phyloP scores from a whole-genome alignment of 2,329 filamentous ascomycete species.

The Colletotrichum plurivorum region DNA sequence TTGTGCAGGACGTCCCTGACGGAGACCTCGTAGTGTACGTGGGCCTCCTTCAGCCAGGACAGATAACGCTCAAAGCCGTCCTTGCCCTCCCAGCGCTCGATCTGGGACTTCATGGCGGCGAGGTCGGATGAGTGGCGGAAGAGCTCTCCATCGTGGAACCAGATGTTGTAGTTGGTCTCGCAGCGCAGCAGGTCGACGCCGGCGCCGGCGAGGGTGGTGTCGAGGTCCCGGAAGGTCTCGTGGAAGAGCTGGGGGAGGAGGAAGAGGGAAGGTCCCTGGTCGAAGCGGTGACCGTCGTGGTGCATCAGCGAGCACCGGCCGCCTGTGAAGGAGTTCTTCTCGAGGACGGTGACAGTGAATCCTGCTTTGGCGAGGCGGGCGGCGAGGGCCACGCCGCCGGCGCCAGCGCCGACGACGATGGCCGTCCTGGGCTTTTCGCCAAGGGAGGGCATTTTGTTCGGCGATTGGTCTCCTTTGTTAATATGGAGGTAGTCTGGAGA shows the following conservation, averaged over 20 bases:
- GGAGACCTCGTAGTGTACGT: slow-evolving; percentile 78
- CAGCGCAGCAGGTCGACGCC: slow-evolving; percentile 79
- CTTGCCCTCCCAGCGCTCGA: slow-evolving; percentile 81
- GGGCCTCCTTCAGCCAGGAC: slow-evolving; percentile 75
- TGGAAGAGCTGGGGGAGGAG: slow-evolving; percentile 80
- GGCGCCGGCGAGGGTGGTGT: slow-evolving; percentile 74
- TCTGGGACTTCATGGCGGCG: slow-evolving; percentile 77
- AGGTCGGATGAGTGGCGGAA: slow-evolving; percentile 79
- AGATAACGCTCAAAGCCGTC: slow-evolving; percentile 80
- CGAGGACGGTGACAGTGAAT: slow-evolving; percentile 80
- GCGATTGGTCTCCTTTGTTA: neutral
- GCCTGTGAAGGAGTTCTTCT: slow-evolving; percentile 82
- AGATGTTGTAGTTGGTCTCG: slow-evolving; percentile 82
- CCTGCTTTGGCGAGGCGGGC: slow-evolving; percentile 80
- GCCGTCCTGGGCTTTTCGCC: slow-evolving; percentile 49
- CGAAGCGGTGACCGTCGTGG: slow-evolving; percentile 76
- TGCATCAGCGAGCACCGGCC: slow-evolving; percentile 78
- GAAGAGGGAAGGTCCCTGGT: slow-evolving; percentile 82
- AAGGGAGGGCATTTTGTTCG: slow-evolving; percentile 27
- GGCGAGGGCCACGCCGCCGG: slow-evolving; percentile 79
- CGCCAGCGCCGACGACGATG: slow-evolving; percentile 66
- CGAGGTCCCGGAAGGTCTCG: slow-evolving; percentile 78
- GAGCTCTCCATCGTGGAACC: slow-evolving; percentile 76
- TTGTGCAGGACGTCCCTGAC: slow-evolving; percentile 75
- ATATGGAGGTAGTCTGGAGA: too few species aligned